Evolutionary conservation across 225 moss, liverwort and hornwort genomes (phyloP), one percentile per base, ranked within the genome.

Genomic region (Pleurozium schreberi): DNA sequence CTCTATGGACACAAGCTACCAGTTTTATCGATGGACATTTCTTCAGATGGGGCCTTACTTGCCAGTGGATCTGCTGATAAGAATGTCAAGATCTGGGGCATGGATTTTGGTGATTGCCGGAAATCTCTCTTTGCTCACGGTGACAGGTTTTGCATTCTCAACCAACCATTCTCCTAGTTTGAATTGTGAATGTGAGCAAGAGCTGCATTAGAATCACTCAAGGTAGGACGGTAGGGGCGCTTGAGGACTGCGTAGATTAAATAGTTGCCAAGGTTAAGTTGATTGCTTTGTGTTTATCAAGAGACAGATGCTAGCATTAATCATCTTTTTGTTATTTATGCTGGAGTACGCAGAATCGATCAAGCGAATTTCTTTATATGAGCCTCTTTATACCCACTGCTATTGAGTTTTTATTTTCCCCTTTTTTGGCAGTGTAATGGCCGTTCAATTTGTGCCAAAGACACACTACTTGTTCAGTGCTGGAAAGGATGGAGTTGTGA

Each of bases 81-180:
- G 91, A 99, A 99, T 88, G 81, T 99, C 62, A 99, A 99, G 95
- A 96, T 99, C 57, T 99, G 99, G 99, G 99, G 99, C 87, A 96
- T 99, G 97, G 99, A 99, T 88, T 99, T 99, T 88, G 99, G 99
- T 73, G 99, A 99, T 85, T 99, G 97, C 90, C 95, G 97, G 74
- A 99, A 97, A 90, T 99, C 99, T n/a, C 91, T 99, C 77, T 99
- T 99, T 88, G 99, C 99, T 65, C 99, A 99, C 89, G 96, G 95
- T 62, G 99, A 99, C 94, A 97, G 97, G 98, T 99, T 85, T 50
- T 64, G 62, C 83, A 86, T 84, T 92, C 83, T 86, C 84, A 85
- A 64, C 85, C 66, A 74, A 64, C 19, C 18, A 25, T 83, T 73
- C 43, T 79, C 42, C 36, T n/a, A 53, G 10, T 60, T 65, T 80